A percentile compares a stretch with the other conserved stretches of the same genome.
Evolutionary conservation across 352 stramenopile species (phyloP).

Genomic region (Phytopythium delawarense): DNA sequence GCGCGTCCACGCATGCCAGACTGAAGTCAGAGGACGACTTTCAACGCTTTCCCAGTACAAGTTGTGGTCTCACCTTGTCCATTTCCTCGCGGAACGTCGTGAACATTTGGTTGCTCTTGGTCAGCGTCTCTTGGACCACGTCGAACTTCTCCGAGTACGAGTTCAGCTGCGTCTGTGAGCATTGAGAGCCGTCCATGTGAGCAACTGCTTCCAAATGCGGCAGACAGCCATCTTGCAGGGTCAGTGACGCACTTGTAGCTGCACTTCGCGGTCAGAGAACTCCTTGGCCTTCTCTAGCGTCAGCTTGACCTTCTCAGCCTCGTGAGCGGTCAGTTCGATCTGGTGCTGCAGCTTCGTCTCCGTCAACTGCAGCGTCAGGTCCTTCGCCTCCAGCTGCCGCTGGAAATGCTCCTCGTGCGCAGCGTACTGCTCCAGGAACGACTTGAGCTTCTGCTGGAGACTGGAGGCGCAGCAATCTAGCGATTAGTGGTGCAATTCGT

Average conservation of each 20-base stretch:
- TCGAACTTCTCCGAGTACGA: constrained; percentile 87
- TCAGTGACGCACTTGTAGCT: constrained; percentile 43
- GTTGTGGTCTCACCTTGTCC: constrained; percentile 43
- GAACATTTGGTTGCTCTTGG: constrained; percentile 87
- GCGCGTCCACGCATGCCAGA: background rate
- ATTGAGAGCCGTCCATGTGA: background rate
- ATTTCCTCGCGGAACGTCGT: constrained; percentile 80
- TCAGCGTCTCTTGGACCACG: constrained; percentile 78
- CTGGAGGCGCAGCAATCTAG: constrained; percentile 13
- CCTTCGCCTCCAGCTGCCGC: constrained; percentile 79
- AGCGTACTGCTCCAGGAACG: constrained; percentile 78
- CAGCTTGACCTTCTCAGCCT: constrained; percentile 65
- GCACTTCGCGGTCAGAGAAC: constrained; percentile 70
- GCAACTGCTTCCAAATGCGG: background rate
- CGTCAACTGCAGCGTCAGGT: constrained; percentile 72
- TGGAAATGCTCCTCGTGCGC: constrained; percentile 81
- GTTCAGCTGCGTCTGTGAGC: constrained; percentile 51
- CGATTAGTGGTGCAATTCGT: background rate
- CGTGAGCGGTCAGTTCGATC: constrained; percentile 60
- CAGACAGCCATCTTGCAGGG: background rate
- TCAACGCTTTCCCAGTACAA: background rate
- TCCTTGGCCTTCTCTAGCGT: constrained; percentile 81
- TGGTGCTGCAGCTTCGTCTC: constrained; percentile 83
- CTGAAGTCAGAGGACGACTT: background rate
- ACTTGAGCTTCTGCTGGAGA: constrained; percentile 81